Evolutionary conservation across 1,284 basidiomycete species (phyloP).

Genomic region (Vanrija sp.): DNA sequence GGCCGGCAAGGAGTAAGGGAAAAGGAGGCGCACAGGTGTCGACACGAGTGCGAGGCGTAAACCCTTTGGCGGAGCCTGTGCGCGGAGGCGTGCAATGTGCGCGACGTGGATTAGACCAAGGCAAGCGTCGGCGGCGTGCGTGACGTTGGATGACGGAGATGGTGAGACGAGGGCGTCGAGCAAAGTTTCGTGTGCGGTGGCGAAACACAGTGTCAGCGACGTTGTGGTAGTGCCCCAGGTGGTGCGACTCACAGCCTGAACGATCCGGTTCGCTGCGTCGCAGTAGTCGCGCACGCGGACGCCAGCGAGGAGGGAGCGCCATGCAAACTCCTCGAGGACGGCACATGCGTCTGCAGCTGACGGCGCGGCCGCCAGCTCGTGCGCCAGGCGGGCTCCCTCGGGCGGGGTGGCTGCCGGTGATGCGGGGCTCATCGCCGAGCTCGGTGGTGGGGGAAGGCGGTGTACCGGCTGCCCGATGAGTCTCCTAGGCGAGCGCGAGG

Average conservation of each 20-base stretch:
- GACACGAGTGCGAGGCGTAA: conserved; percentile 6
- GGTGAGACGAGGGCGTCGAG: not conserved
- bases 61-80: conserved; percentile 2
- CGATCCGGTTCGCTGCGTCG: conserved; percentile 4
- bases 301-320: conserved; percentile 17
- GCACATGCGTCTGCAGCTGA: not conserved
- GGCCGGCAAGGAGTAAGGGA: conserved; percentile 24
- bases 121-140: not conserved
- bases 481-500: too few relatives aligned
- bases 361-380: conserved; percentile 1
- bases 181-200: not conserved
- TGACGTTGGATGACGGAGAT: not conserved
- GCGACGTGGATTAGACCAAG: not conserved
- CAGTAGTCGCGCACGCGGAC: conserved; percentile 19
- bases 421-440: too few relatives aligned
- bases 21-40: conserved; percentile 12
- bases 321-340: conserved; percentile 19
- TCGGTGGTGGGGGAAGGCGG: too few relatives aligned
- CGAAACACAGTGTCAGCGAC: not conserved
- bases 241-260: conserved; percentile 9
- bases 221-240: not conserved
- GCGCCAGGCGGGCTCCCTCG: not conserved
- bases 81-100: not conserved
- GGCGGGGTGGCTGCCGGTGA: too few relatives aligned
- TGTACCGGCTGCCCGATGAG: too few relatives aligned